These are phyloP conservation scores for Eucommia ulmoides DNA, from an alignment of 257 asterid genomes.

Conservation along the genomic window DNA sequence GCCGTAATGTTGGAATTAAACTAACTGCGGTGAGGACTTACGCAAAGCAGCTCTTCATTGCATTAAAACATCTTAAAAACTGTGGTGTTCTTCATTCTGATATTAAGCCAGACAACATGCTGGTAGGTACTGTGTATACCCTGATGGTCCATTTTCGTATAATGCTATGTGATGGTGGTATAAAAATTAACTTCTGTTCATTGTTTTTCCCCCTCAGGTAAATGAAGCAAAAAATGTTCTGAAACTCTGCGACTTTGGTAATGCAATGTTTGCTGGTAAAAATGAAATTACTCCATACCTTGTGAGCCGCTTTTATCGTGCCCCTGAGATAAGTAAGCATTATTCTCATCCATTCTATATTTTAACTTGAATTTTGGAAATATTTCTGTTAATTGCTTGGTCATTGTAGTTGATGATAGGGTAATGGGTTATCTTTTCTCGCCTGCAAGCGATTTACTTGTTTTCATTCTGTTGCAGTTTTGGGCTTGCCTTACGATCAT, in stretches of 20 bases:
- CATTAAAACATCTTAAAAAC: constrained; percentile 81
- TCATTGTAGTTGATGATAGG: not conserved
- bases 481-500: constrained; percentile 89
- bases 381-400: not conserved
- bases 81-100: constrained; percentile 98
- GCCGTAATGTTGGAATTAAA: constrained; percentile 97
- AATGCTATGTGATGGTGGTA: no score
- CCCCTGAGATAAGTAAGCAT: constrained; percentile 94
- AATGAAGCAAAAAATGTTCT: constrained; percentile 84
- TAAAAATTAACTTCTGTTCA: no score
- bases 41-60: constrained; percentile 95
- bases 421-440: no score
- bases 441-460: no score
- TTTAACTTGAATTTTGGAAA: constrained; percentile 4
- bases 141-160: not conserved
- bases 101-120: constrained; percentile 98
- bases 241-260: constrained; percentile 97
- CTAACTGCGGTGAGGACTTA: constrained; percentile 97
- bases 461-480: constrained; percentile 32
- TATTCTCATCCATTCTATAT: not conserved
- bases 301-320: constrained; percentile 98
- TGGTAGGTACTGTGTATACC: constrained; percentile 39
- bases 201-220: constrained; percentile 49
- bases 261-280: constrained; percentile 99
- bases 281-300: constrained; percentile 96